Evolutionary conservation across 352 stramenopile species (phyloP), one percentile per base, ranked within the genome.

Genomic region (Globisporangium cederbergense): DNA sequence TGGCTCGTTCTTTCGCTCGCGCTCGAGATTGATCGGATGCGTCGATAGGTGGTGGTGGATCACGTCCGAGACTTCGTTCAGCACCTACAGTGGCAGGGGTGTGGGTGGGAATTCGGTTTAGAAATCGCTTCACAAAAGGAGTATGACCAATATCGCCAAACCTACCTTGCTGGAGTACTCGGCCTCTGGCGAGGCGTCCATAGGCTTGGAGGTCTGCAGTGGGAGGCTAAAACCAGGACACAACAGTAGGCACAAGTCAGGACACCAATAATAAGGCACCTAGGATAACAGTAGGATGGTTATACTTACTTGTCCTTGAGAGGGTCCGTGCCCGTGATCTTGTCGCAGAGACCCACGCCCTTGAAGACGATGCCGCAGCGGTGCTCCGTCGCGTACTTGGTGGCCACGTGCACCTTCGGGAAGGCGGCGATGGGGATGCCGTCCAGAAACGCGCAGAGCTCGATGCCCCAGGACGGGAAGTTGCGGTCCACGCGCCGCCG

Each of bases 311-410:
- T 77, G 67, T 96, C 88, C 61, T 95, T 96, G 62, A 96, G 65
- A n/a, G 88, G 88, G 53, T 96, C 88, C 0, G 88, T 93, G 70
- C 88, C 88, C 2, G 82, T 86, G 40, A 96, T 96, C 70, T 89
- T 88, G 71, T 95, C 88, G 62, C 83, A 92, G 9, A 96, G 75
- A 11, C 83, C 79, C 1, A 75, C 63, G 8, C 88, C 86, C 53
- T 93, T 91, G 61, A 96, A 96, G 28, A 95, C 84, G 68, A 96
- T 86, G 20, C 88, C 88, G 38, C 86, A 95, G 69, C 86, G 84
- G 59, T 96, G 88, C 67, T 96, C 88, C 8, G 88, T 96, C 61
- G 88, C 88, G 64, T 96, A 90, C 69, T 96, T 96, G 32, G 78
- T 90, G 47, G 79, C 81, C 11, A 96, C 76, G 30, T 74, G 70